These are phyloP conservation scores for Flaveria robusta DNA, from an alignment of 129 eudicot species.

Conservation along the genomic window DNA sequence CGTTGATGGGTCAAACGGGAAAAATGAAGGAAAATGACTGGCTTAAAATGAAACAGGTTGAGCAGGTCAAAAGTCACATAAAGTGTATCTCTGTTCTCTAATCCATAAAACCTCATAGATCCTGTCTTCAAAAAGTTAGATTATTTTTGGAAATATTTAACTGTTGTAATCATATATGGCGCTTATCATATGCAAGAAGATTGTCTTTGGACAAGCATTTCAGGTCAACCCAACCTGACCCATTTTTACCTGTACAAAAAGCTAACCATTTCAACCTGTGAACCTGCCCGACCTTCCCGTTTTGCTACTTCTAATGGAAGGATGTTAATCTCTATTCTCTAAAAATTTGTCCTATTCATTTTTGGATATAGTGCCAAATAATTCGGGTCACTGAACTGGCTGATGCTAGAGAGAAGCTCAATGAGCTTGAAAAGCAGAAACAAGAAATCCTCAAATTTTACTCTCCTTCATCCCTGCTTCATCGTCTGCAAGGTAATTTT, in stretches of 20 bases:
- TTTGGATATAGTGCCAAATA: constrained; percentile 34
- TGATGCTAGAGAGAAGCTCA: constrained; percentile 38
- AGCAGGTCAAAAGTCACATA: neutral
- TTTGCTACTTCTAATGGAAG: neutral
- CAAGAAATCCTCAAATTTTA: constrained; percentile 44
- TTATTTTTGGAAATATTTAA: neutral
- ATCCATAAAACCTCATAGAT: neutral
- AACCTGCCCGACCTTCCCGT: neutral
- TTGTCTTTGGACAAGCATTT: neutral
- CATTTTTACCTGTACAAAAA: neutral
- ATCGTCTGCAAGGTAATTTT: constrained; percentile 39
- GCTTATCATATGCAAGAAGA: neutral
- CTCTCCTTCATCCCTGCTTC: constrained; percentile 42
- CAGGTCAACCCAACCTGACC: neutral
- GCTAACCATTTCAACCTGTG: neutral
- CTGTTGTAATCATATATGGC: neutral
- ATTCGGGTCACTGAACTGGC: constrained; percentile 44
- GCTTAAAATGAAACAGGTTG: neutral
- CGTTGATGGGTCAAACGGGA: neutral
- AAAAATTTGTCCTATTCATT: neutral
- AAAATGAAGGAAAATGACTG: neutral
- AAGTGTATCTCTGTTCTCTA: neutral
- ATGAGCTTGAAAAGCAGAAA: constrained; percentile 38
- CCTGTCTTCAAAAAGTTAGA: neutral
- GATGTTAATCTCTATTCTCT: constrained; percentile 7